Conservation (phyloP, 2,329 filamentous ascomycete genomes). For the Tolypocladium tundrense region DNA sequence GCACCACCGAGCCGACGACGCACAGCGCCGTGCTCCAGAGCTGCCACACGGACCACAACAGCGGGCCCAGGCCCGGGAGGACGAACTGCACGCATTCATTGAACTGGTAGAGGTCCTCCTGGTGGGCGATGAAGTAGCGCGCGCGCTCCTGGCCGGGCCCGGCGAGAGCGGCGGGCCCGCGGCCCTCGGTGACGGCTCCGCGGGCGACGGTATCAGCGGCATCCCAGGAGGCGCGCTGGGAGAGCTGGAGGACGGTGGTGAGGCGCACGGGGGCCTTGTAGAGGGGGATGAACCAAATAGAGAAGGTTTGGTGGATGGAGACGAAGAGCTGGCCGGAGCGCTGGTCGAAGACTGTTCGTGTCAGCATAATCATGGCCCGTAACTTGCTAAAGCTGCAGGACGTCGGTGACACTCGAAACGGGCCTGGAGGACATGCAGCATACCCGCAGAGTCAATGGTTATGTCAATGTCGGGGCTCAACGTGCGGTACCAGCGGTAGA, state of each 20-base stretch:
- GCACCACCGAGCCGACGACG: slow-evolving; percentile 42
- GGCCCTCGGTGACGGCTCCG: slow-evolving; percentile 2
- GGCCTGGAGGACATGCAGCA: not conserved
- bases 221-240: slow-evolving; percentile 26
- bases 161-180: slow-evolving; percentile 6
- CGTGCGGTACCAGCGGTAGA: slow-evolving; percentile 80
- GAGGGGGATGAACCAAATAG: slow-evolving; percentile 67
- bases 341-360: slow-evolving; percentile 53
- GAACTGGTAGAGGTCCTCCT: slow-evolving; percentile 75
- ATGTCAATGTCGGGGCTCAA: slow-evolving; percentile 65
- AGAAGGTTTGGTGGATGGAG: slow-evolving; percentile 63
- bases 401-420: not conserved
- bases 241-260: slow-evolving; percentile 56
- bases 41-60: slow-evolving; percentile 50
- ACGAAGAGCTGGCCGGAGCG: slow-evolving; percentile 60
- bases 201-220: not conserved
- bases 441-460: slow-evolving; percentile 48
- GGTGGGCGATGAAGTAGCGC: slow-evolving; percentile 59
- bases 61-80: slow-evolving; percentile 44
- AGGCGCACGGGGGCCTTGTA: slow-evolving; percentile 59
- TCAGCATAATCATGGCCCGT: not conserved
- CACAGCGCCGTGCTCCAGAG: slow-evolving; percentile 55
- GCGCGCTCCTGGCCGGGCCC: slow-evolving; percentile 11
- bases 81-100: slow-evolving; percentile 69
- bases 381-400: not conserved